Evolutionary conservation across 2,329 filamentous ascomycete genomes (phyloP).

Genomic region (Ophiocordyceps camponoti-floridani): DNA sequence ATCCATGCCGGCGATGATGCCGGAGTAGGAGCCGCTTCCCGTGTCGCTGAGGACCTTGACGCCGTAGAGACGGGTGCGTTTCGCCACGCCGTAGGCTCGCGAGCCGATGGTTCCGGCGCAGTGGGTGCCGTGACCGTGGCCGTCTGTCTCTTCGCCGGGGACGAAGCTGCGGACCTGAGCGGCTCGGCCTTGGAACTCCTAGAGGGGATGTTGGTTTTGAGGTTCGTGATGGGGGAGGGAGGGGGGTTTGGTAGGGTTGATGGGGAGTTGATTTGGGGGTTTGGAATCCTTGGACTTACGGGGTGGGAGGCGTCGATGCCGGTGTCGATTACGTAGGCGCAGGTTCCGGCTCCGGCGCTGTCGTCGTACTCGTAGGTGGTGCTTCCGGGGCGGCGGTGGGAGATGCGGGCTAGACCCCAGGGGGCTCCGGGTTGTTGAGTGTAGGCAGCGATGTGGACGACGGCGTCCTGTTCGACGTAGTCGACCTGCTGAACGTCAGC

Average conservation of each 20-base stretch:
- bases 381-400: conserved; percentile 8
- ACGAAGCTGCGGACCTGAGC: conserved; percentile 16
- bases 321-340: conserved; percentile 24
- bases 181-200: conserved; percentile 23
- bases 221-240: too few species aligned
- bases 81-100: conserved; percentile 20
- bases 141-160: conserved; percentile 10
- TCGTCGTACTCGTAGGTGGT: conserved; percentile 15
- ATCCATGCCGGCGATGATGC: conserved; percentile 22
- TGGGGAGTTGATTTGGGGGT: neutral
- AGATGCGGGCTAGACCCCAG: conserved; percentile 19
- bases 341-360: conserved; percentile 16
- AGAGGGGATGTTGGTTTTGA: too few species aligned
- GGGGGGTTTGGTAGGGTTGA: too few species aligned
- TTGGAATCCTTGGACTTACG: too few species aligned
- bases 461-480: conserved; percentile 17
- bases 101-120: conserved; percentile 16
- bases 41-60: conserved; percentile 18
- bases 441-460: conserved; percentile 1
- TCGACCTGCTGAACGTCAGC: conserved; percentile 8
- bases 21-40: conserved; percentile 16
- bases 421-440: conserved; percentile 15
- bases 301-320: conserved; percentile 16
- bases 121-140: conserved; percentile 12
- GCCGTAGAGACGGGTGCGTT: conserved; percentile 18